Percentiles rank a stretch among this genome's conserved stretches.
Evolutionary conservation across 148 eudicot genomes (phyloP).

Genomic region (Suaeda aralocaspica): DNA sequence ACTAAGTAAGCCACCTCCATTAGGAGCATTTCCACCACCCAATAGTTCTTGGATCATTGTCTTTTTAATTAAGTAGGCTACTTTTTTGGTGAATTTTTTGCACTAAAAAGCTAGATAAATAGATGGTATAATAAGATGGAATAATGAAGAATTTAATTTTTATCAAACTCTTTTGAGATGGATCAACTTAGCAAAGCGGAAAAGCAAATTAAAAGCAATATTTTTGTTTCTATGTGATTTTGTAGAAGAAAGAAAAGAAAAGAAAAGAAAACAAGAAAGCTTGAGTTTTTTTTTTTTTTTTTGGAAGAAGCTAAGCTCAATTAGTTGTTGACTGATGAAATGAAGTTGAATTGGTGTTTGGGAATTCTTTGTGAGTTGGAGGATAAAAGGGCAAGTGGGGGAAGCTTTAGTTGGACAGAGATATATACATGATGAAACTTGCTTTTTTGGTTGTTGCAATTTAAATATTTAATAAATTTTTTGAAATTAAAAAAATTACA

Average conservation of each 20-base stretch:
- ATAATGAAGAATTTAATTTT: too few species aligned
- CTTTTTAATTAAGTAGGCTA: too few species aligned
- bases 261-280: constrained; percentile 13
- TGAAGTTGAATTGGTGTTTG: constrained; percentile 5
- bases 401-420: constrained; percentile 34
- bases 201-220: constrained; percentile 10
- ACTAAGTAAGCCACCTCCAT: constrained; percentile 25
- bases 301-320: too few species aligned
- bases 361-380: constrained; percentile 27
- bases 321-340: too few species aligned
- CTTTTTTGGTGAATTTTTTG: too few species aligned
- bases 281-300: constrained; percentile 4
- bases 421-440: constrained; percentile 31
- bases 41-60: constrained; percentile 79
- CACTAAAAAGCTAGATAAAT: too few species aligned
- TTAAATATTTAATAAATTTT: constrained; percentile 17
- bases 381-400: constrained; percentile 30
- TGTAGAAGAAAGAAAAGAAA: not conserved
- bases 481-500: too few species aligned
- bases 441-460: constrained; percentile 27
- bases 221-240: constrained; percentile 2
- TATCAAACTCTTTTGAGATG: constrained; percentile 20
- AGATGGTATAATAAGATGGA: too few species aligned
- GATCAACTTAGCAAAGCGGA: constrained; percentile 22
- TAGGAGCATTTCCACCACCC: constrained; percentile 38